Evolutionary conservation across 2,329 filamentous ascomycete species (phyloP).

Genomic region (Leptographium lundbergii): DNA sequence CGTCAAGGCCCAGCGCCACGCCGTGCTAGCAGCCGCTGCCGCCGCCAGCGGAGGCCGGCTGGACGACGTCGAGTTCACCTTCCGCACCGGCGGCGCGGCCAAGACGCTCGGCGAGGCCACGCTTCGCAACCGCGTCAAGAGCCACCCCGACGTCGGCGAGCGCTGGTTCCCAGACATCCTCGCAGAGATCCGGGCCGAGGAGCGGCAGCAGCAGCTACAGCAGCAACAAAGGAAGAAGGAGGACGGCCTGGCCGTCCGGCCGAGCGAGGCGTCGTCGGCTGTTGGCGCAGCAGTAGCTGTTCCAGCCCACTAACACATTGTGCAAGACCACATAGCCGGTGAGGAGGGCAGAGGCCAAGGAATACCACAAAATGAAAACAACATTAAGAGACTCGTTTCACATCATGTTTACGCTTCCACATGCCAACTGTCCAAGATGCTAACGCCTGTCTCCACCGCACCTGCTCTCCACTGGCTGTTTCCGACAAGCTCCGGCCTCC

Average conservation of each 20-base stretch:
- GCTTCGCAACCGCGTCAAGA: slow-evolving; percentile 72
- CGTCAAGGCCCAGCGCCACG: slow-evolving; percentile 48
- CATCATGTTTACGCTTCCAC: no score
- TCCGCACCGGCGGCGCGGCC: slow-evolving; percentile 53
- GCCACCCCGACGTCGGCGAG: slow-evolving; percentile 76
- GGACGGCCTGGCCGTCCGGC: not conserved
- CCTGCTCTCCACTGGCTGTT: no score
- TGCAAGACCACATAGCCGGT: no score
- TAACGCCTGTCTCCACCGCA: no score
- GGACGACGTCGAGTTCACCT: slow-evolving; percentile 81
- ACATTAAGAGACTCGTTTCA: not conserved
- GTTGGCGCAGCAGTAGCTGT: no score
- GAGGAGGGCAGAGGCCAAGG: not conserved
- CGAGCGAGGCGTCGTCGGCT: no score
- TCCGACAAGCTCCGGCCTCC: no score
- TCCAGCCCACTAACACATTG: no score
- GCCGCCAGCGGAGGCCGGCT: slow-evolving; percentile 41
- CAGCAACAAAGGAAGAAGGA: not conserved
- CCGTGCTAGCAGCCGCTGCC: slow-evolving; percentile 32
- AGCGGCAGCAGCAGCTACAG: slow-evolving; percentile 22
- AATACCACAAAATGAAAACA: not conserved
- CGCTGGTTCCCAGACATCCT: slow-evolving; percentile 61
- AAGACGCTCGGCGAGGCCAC: slow-evolving; percentile 71
- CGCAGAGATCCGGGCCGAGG: slow-evolving; percentile 43
- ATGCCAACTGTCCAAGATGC: no score